These are phyloP conservation scores for Venturia oleaginea DNA, from an alignment of 2,329 filamentous ascomycete genomes.

Conservation along the genomic window DNA sequence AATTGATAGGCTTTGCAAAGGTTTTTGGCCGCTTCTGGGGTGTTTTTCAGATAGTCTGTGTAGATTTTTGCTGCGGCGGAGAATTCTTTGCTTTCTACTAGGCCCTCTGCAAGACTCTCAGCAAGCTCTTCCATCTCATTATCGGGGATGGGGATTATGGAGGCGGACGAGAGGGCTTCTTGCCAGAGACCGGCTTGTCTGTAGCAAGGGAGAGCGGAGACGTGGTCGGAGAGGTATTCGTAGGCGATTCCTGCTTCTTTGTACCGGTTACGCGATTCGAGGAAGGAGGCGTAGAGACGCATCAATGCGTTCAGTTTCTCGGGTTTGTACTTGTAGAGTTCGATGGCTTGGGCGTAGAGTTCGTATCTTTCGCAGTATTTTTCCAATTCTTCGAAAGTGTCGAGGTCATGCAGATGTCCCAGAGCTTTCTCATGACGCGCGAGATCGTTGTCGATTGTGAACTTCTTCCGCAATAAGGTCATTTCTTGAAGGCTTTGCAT, in stretches of 20 bases:
- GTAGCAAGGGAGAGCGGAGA: conserved; percentile 72
- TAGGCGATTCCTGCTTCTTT: conserved; percentile 85
- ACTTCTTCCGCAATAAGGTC: conserved; percentile 60
- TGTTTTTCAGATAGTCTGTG: conserved; percentile 67
- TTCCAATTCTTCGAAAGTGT: conserved; percentile 68
- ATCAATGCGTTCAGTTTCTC: conserved; percentile 60
- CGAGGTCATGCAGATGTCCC: conserved; percentile 61
- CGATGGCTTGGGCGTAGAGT: conserved; percentile 69
- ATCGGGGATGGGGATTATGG: conserved; percentile 53
- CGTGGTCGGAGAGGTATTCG: conserved; percentile 70
- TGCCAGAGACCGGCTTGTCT: conserved; percentile 81
- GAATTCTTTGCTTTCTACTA: conserved; percentile 80
- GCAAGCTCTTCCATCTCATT: conserved; percentile 60
- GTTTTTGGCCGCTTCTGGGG: conserved; percentile 60
- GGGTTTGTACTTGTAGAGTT: conserved; percentile 74
- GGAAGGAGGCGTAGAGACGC: conserved; percentile 66
- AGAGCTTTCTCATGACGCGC: conserved; percentile 69
- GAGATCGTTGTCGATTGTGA: conserved; percentile 83
- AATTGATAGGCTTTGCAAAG: conserved; percentile 86
- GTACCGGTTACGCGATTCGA: conserved; percentile 66
- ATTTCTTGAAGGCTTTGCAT: conserved; percentile 77
- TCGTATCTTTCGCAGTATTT: conserved; percentile 69
- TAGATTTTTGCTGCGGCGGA: conserved; percentile 69
- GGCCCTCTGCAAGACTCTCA: conserved; percentile 63
- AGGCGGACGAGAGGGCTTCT: conserved; percentile 75